Evolutionary conservation across 2,329 filamentous ascomycete species (phyloP), one percentile per base, ranked within the genome.

Genomic region (Ploettnerulaceae sp.): DNA sequence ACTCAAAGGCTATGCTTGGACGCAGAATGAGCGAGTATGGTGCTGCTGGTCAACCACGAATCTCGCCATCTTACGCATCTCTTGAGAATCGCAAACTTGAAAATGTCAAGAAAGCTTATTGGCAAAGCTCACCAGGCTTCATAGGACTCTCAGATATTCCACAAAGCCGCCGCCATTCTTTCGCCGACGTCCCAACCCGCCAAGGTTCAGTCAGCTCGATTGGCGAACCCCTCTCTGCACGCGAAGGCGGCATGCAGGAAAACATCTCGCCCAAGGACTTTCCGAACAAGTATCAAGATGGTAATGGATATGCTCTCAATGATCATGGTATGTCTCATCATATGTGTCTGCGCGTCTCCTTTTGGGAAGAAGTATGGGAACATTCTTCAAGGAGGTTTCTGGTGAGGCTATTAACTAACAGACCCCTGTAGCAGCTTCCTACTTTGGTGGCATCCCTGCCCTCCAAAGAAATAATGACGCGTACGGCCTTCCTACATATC

Each of bases 161-260:
- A 9, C 84, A 89, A 59, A 89, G 85, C 58, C 77, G 87, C 49
- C 80, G 87, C 21, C 87, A 91, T 65, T 91, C 87, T 1, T 88
- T 93, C 61, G 87, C 81, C 41, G 82, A 82, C 57, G 74, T 83
- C 59, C 79, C 77, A 21, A 81, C 78, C 20, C 73, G 81, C 11
- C 80, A 84, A 55, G 76, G 73, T 2, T 83, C 80, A 2, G 77
- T 83, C 53, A 76, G 77, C 57, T 82, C 79, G 21, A 68, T 79
- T 42, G 72, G 71, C 38, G 79, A 82, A n/a, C 48, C 56, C 64
- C 70, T 37, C 65, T 68, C 29, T 64, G 70, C 3, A 58, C 70
- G 57, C 26, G 61, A 64, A 18, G 55, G 29, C 17, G 52, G 32
- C 26, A 22, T 56, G 6, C 61, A 63, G 38, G 62, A 65, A 26